A percentile compares a stretch with the other conserved stretches of the same genome.
Conservation (phyloP, 306 rosid species). For the Dryas octopetala region DNA sequence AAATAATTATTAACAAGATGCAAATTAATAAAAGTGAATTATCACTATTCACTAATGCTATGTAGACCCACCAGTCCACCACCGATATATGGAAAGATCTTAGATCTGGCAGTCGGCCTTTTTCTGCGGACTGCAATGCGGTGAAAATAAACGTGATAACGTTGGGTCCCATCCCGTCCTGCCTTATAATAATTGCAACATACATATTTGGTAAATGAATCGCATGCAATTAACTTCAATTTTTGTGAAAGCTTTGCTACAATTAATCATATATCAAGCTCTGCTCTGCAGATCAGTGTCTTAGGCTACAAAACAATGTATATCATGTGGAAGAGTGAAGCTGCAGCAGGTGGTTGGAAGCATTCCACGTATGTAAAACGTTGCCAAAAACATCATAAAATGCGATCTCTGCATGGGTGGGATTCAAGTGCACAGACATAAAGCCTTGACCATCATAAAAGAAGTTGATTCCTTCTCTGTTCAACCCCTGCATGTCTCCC, state of each 20-base stretch:
- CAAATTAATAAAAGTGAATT: too few relatives aligned
- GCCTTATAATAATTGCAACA: too few relatives aligned
- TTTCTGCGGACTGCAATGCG: not conserved
- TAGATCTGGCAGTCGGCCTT: not conserved
- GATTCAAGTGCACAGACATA: constrained; percentile 51
- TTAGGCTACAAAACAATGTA: not conserved
- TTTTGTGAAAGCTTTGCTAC: too few relatives aligned
- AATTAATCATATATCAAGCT: too few relatives aligned
- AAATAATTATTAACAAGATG: too few relatives aligned
- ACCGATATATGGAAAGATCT: not conserved
- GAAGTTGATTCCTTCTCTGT: constrained; percentile 37
- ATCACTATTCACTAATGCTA: not conserved
- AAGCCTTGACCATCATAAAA: constrained; percentile 91
- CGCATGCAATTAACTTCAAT: too few relatives aligned
- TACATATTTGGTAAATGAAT: too few relatives aligned
- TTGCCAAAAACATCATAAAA: constrained; percentile 63
- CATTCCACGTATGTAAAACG: constrained; percentile 41
- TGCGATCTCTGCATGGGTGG: constrained; percentile 37
- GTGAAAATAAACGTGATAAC: not conserved
- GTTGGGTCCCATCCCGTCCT: not conserved
- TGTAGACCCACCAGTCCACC: not conserved
- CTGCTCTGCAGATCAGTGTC: not conserved
- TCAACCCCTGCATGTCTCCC: constrained; percentile 31
- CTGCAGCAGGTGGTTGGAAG: constrained; percentile 38
- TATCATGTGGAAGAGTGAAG: constrained; percentile 18